phyloP scores from a whole-genome alignment of 176 grass and related monocot species.

The Puya raimondii region DNA sequence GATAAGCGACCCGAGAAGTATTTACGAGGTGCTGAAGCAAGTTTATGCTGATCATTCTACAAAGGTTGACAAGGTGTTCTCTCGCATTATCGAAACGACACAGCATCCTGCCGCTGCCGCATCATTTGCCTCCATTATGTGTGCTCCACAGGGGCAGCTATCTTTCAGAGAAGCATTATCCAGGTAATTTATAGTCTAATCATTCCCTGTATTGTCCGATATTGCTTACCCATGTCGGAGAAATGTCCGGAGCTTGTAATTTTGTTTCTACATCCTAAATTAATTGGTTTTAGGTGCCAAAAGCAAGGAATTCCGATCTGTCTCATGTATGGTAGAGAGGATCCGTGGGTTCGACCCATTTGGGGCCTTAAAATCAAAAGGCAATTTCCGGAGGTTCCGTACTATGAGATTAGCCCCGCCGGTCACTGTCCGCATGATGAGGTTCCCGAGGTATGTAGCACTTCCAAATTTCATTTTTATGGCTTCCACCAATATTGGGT shows the following conservation, averaged over 20 bases:
- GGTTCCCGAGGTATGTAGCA: slow-evolving; percentile 80
- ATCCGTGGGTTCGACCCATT: slow-evolving; percentile 86
- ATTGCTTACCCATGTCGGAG: background rate
- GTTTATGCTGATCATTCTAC: slow-evolving; percentile 91
- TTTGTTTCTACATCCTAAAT: background rate
- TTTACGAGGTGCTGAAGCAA: slow-evolving; percentile 76
- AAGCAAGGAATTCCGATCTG: slow-evolving; percentile 58
- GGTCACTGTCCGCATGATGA: slow-evolving; percentile 97
- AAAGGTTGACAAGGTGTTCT: slow-evolving; percentile 84
- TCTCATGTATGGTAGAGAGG: slow-evolving; percentile 96
- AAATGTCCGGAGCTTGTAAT: background rate
- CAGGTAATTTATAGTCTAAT: slow-evolving; percentile 23
- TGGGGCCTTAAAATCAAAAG: slow-evolving; percentile 79
- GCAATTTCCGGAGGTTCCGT: slow-evolving; percentile 70
- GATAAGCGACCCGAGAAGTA: slow-evolving; percentile 80
- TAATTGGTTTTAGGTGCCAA: slow-evolving; percentile 48
- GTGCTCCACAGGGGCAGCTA: slow-evolving; percentile 63
- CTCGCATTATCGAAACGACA: slow-evolving; percentile 74
- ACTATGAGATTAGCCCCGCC: slow-evolving; percentile 94
- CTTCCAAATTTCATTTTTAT: background rate
- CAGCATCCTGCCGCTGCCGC: slow-evolving; percentile 90
- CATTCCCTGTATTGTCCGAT: background rate
- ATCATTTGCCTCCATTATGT: slow-evolving; percentile 97
- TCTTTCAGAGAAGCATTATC: slow-evolving; percentile 71
- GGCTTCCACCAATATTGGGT: background rate